phyloP scores from a whole-genome alignment of 225 moss, liverwort and hornwort genomes.

The Pleurozium schreberi region DNA sequence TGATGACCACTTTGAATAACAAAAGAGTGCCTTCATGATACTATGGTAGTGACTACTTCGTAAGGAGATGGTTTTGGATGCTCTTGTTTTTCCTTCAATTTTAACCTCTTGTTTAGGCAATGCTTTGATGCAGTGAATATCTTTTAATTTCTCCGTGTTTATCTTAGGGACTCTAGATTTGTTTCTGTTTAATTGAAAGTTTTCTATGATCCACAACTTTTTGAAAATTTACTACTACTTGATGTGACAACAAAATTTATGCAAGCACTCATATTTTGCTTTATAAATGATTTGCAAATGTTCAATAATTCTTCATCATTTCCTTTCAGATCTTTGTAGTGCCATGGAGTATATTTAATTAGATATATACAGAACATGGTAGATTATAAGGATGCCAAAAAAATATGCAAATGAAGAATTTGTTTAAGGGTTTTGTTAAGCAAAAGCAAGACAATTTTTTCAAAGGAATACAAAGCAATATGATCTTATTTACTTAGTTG shows the following conservation, averaged over 20 bases:
- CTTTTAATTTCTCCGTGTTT: fast-evolving
- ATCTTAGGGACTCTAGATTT: not conserved
- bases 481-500: not conserved
- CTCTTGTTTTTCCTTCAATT: no score
- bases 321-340: not conserved
- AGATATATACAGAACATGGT: not conserved
- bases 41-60: not conserved
- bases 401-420: not conserved
- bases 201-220: not conserved
- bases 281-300: not conserved
- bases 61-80: not conserved
- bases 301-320: no score
- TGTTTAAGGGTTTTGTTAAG: not conserved
- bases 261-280: not conserved
- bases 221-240: not conserved
- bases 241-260: no score
- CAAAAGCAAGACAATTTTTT: not conserved
- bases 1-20: not conserved
- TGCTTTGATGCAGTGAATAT: not conserved
- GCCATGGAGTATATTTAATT: not conserved
- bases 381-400: not conserved
- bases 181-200: not conserved
- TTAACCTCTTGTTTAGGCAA: not conserved
- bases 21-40: not conserved
- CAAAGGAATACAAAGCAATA: not conserved